Evolutionary conservation across 176 grass and related monocot species (phyloP).

Genomic region (Phragmites australis): DNA sequence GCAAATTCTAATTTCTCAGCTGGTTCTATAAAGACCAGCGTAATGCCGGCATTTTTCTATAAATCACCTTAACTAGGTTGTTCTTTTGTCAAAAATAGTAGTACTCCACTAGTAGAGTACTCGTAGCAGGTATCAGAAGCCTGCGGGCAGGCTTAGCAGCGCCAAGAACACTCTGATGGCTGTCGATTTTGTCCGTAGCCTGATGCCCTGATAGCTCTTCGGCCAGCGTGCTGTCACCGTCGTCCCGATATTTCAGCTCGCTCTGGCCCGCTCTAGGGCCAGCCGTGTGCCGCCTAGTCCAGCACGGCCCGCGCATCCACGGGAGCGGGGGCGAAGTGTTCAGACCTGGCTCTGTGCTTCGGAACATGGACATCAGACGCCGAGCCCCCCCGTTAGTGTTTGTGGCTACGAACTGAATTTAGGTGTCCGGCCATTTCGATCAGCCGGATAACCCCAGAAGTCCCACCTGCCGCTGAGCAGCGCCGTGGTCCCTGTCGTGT

Average conservation of each 20-base stretch:
- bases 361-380: background rate
- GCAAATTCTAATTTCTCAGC: no score
- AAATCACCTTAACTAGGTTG: no score
- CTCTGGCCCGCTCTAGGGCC: background rate
- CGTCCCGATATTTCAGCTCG: background rate
- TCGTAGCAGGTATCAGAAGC: no score
- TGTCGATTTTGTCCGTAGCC: background rate
- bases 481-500: background rate
- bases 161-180: background rate
- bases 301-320: background rate
- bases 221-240: slow-evolving; percentile 14
- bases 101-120: no score
- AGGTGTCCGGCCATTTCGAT: background rate
- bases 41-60: no score
- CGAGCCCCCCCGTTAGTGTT: background rate
- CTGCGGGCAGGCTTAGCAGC: no score
- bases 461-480: no score
- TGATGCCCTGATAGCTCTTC: no score
- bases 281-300: background rate
- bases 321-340: background rate
- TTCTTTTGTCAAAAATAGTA: no score
- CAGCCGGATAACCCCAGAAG: no score
- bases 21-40: no score
- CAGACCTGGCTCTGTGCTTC: background rate
- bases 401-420: background rate